These are phyloP conservation scores for Penicillium odoratum DNA, from an alignment of 495 filamentous ascomycete species.

Conservation along the genomic window DNA sequence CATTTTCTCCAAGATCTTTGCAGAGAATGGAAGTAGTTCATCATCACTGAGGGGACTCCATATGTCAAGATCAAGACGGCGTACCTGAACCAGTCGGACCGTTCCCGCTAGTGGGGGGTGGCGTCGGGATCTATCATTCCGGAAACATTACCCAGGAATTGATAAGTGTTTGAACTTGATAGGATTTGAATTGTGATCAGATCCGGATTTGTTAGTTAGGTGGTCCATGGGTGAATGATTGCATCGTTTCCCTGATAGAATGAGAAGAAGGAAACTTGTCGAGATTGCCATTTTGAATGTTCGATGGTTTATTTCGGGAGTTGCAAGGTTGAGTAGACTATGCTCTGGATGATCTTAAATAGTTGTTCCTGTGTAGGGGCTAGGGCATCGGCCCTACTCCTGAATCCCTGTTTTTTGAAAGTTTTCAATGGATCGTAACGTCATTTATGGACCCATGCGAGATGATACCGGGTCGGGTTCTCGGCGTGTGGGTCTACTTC, in stretches of 20 bases:
- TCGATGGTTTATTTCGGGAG: not conserved
- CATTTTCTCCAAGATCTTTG: constrained; percentile 23
- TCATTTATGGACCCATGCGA: constrained; percentile 9
- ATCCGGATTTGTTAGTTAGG: not conserved
- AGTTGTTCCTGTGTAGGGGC: not conserved
- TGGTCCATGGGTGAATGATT: not conserved
- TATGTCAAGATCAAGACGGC: not conserved
- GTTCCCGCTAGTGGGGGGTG: constrained; percentile 12
- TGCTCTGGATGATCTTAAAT: not conserved
- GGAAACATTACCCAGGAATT: constrained; percentile 3
- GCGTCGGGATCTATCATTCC: constrained; percentile 4
- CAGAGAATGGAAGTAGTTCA: constrained; percentile 13
- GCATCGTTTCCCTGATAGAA: not conserved
- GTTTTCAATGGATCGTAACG: constrained; percentile 5
- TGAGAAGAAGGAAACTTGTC: not conserved
- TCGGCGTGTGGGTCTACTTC: not conserved
- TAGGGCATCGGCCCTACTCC: constrained; percentile 15
- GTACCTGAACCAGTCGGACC: constrained; percentile 20
- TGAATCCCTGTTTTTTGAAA: not conserved
- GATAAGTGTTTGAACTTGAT: not conserved
- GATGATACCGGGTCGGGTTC: not conserved
- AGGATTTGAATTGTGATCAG: not conserved
- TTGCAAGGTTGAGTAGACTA: not conserved
- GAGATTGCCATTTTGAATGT: not conserved
- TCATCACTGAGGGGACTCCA: constrained; percentile 13